phyloP scores from a whole-genome alignment of 176 grass and related monocot genomes.

The Ensete ventricosum region DNA sequence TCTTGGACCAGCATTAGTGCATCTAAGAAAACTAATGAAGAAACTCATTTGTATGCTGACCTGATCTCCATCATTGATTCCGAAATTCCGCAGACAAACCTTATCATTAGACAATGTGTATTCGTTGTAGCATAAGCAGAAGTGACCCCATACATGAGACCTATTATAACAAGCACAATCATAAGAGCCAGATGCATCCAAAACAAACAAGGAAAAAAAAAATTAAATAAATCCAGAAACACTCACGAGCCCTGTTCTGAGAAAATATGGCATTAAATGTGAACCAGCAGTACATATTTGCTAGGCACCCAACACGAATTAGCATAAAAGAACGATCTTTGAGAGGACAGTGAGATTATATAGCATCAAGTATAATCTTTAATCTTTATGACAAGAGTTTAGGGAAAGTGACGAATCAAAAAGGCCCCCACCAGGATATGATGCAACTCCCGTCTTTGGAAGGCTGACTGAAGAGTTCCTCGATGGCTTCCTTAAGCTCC shows the following conservation, averaged over 20 bases:
- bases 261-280: background rate
- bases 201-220: background rate
- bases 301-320: no score
- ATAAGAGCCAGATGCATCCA: constrained; percentile 4
- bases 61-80: constrained; percentile 88
- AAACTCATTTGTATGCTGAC: constrained; percentile 12
- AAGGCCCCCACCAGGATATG: constrained; percentile 50
- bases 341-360: background rate
- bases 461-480: constrained; percentile 43
- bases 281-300: background rate
- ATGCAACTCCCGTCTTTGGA: constrained; percentile 18
- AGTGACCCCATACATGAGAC: constrained; percentile 91
- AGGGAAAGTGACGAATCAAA: background rate
- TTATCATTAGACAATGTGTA: constrained; percentile 66
- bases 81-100: constrained; percentile 44
- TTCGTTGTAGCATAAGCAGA: constrained; percentile 69
- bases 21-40: background rate
- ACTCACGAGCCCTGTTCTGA: background rate
- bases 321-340: background rate
- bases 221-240: background rate
- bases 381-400: background rate
- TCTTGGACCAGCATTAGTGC: background rate
- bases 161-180: constrained; percentile 21
- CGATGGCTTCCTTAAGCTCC: constrained; percentile 68
- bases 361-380: no score